Evolutionary conservation across 1,284 basidiomycete species (phyloP).

Genomic region (Heterobasidion parviporum): DNA sequence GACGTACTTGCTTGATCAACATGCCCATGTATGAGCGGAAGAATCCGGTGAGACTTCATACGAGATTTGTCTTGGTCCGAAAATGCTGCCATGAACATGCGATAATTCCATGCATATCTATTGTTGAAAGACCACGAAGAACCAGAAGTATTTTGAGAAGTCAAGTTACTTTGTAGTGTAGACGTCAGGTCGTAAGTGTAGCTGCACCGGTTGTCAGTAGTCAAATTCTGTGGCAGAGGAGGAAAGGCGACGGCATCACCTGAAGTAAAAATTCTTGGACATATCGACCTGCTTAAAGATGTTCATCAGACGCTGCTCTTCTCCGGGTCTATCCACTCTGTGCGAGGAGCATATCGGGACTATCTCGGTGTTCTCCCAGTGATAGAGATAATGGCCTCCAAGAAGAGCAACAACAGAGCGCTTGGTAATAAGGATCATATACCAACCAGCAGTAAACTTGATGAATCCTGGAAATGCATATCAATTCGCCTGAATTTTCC

Average conservation of each 20-base stretch:
- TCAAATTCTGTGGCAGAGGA: too few species aligned
- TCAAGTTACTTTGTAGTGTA: constrained; percentile 91
- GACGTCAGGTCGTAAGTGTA: constrained; percentile 97
- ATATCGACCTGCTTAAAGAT: constrained; percentile 98
- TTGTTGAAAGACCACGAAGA: constrained; percentile 70
- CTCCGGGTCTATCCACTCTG: constrained; percentile 74
- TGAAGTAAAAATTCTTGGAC: constrained; percentile 99
- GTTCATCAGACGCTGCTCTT: constrained; percentile 81
- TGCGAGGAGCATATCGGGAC: constrained; percentile 67
- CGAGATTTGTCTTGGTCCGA: constrained; percentile 28
- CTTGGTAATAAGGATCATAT: constrained; percentile 85
- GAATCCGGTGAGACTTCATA: constrained; percentile 73
- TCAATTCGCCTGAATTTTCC: background rate
- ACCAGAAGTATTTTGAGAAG: constrained; percentile 32
- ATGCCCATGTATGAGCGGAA: constrained; percentile 92
- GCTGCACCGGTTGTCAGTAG: constrained; percentile 28
- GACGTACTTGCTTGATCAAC: constrained; percentile 95
- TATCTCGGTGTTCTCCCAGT: constrained; percentile 90
- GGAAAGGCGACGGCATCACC: constrained; percentile 35
- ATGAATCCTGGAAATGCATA: constrained; percentile 60
- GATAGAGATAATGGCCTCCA: constrained; percentile 96
- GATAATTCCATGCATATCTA: constrained; percentile 94
- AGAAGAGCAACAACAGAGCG: constrained; percentile 89
- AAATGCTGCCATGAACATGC: constrained; percentile 75
- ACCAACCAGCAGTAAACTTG: constrained; percentile 87